Evolutionary conservation across 2,329 filamentous ascomycete species (phyloP).

Genomic region (Fusarium subglutinans): DNA sequence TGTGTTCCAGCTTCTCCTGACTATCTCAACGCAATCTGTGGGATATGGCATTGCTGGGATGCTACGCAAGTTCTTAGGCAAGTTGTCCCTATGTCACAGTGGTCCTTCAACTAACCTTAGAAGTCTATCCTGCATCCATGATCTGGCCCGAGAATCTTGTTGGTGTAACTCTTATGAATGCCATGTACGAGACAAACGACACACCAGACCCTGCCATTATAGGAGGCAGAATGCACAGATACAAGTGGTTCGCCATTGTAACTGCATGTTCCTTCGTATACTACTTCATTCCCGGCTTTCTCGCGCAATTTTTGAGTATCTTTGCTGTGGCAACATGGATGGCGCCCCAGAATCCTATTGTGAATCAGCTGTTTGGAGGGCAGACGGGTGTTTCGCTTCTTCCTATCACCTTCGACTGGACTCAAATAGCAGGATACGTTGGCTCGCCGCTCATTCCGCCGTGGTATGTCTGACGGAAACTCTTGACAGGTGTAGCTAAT

Average conservation of each 20-base stretch:
- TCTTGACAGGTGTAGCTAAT: not conserved
- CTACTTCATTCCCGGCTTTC: constrained; percentile 75
- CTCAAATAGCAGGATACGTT: constrained; percentile 74
- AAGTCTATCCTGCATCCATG: constrained; percentile 74
- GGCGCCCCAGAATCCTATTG: constrained; percentile 70
- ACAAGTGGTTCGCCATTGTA: constrained; percentile 69
- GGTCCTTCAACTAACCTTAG: constrained; percentile 4
- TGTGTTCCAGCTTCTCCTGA: constrained; percentile 71
- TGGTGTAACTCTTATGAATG: constrained; percentile 73
- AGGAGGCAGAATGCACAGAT: constrained; percentile 73
- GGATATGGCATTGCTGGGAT: constrained; percentile 76
- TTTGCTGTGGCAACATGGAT: constrained; percentile 80
- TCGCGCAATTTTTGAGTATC: constrained; percentile 74
- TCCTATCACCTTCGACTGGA: constrained; percentile 82
- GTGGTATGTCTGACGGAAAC: constrained; percentile 56
- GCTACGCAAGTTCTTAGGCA: constrained; percentile 70
- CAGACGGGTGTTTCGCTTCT: constrained; percentile 72
- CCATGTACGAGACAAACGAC: constrained; percentile 72
- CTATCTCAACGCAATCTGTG: constrained; percentile 73
- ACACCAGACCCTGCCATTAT: constrained; percentile 60
- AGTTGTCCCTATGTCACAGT: constrained; percentile 18
- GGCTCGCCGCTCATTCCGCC: constrained; percentile 75
- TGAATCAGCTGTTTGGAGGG: constrained; percentile 80
- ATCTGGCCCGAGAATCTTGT: constrained; percentile 78
- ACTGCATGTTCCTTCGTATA: constrained; percentile 68